Evolutionary conservation across 257 asterid genomes (phyloP).

Genomic region (Hygrophila difformis): DNA sequence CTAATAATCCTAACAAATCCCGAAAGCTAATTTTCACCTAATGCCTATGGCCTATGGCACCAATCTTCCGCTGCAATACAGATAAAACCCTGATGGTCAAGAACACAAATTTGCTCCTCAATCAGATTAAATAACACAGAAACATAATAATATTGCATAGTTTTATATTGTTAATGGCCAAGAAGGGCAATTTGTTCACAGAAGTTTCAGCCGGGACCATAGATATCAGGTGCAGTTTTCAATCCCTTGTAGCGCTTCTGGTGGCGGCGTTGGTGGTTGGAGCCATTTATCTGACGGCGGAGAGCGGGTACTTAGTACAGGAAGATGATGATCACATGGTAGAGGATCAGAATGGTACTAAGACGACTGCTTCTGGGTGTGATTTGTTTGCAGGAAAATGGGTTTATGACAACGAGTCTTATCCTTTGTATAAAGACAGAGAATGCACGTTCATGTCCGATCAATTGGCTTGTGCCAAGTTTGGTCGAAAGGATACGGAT

Average conservation of each 20-base stretch:
- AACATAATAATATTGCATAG: too few relatives aligned
- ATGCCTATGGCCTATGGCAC: slow-evolving; percentile 3
- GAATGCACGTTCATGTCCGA: slow-evolving; percentile 91
- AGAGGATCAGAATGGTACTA: background rate
- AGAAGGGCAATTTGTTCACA: slow-evolving; percentile 22
- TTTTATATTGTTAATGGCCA: slow-evolving; percentile 23
- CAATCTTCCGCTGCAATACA: background rate
- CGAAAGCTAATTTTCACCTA: slow-evolving; percentile 39
- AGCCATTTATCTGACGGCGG: slow-evolving; percentile 50
- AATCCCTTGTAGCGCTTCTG: slow-evolving; percentile 40
- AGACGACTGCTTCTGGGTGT: slow-evolving; percentile 29
- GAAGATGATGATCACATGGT: slow-evolving; percentile 11
- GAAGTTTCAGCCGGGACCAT: slow-evolving; percentile 20
- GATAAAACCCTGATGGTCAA: slow-evolving; percentile 12
- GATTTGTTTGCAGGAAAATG: slow-evolving; percentile 79
- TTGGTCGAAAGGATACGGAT: slow-evolving; percentile 51
- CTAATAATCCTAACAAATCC: slow-evolving; percentile 23
- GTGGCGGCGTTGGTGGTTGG: slow-evolving; percentile 45
- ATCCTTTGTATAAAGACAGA: slow-evolving; percentile 63
- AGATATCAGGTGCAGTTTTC: slow-evolving; percentile 56
- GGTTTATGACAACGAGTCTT: slow-evolving; percentile 59
- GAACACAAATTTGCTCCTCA: background rate
- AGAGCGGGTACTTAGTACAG: slow-evolving; percentile 33
- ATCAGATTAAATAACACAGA: too few relatives aligned
- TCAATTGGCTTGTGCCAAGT: slow-evolving; percentile 78